Evolutionary conservation across 2,329 filamentous ascomycete species (phyloP).

Genomic region (Camptophora hylomeconis): DNA sequence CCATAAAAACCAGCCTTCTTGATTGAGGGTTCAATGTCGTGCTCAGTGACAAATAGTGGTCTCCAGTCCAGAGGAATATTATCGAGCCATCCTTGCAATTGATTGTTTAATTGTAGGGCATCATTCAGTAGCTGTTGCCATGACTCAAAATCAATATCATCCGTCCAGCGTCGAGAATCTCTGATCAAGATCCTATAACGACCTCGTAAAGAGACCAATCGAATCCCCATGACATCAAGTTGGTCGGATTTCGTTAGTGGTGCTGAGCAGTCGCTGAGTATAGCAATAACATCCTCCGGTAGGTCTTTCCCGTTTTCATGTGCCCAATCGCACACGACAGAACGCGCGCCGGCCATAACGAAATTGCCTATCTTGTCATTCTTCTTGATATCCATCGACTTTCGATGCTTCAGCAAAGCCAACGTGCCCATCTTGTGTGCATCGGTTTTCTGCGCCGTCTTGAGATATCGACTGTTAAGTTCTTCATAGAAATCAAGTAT

Average conservation of each 20-base stretch:
- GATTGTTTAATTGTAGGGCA: constrained; percentile 9
- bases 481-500: constrained; percentile 18
- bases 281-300: constrained; percentile 7
- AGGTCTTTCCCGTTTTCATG: no score
- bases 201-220: constrained; percentile 8
- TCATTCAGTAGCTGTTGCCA: constrained; percentile 5
- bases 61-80: constrained; percentile 9
- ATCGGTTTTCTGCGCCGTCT: constrained; percentile 3
- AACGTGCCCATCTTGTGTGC: constrained; percentile 16
- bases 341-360: constrained; percentile 8
- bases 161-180: no score
- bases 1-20: constrained; percentile 15
- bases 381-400: constrained; percentile 9
- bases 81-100: constrained; percentile 11
- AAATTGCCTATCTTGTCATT: constrained; percentile 10
- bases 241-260: constrained; percentile 5
- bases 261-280: constrained; percentile 10
- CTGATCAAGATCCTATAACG: constrained; percentile 6
- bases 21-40: constrained; percentile 12
- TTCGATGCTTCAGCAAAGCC: constrained; percentile 14
- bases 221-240: constrained; percentile 10
- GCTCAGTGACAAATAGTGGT: constrained; percentile 9
- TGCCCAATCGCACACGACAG: no score
- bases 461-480: constrained; percentile 12
- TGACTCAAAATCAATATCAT: no score